Percentiles rank a stretch among this genome's conserved stretches.
Conservation (phyloP, 108 stramenopile species). For the Pseudonitzschia pungens region DNA sequence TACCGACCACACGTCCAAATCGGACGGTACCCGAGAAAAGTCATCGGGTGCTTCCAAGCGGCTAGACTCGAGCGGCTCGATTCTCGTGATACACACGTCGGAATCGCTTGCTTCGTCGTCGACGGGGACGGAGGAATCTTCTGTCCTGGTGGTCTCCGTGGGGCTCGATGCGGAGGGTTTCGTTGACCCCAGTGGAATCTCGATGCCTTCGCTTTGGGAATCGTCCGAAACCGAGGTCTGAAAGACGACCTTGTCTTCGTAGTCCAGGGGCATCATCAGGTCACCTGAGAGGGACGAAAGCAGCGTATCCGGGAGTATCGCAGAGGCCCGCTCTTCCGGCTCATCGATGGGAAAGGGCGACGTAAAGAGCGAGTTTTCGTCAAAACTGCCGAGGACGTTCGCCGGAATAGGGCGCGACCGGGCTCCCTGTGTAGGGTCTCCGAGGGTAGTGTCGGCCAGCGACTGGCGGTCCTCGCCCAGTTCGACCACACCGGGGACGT, state of each 20-base stretch:
- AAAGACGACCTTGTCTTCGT: conserved; percentile 16
- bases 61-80: not conserved
- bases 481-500: conserved; percentile 26
- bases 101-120: not conserved
- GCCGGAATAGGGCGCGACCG: not conserved
- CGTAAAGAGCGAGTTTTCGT: conserved; percentile 42
- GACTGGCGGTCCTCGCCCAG: conserved; percentile 34
- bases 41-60: conserved; percentile 1
- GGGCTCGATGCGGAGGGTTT: not conserved
- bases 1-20: conserved; percentile 28
- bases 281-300: not conserved
- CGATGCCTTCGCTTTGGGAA: not conserved
- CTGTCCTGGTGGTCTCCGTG: not conserved
- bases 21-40: conserved; percentile 8
- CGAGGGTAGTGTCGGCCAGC: conserved; percentile 40
- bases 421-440: conserved; percentile 31
- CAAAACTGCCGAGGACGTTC: conserved; percentile 24
- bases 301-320: not conserved
- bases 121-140: not conserved
- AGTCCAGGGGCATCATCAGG: conserved; percentile 9
- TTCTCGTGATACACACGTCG: not conserved
- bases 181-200: not conserved
- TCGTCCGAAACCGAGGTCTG: conserved; percentile 8
- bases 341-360: conserved; percentile 27
- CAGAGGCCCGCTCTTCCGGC: conserved; percentile 4